Conservation (phyloP, 192 early-diverging fungal genomes). For the Tieghemiomyces parasiticus region DNA sequence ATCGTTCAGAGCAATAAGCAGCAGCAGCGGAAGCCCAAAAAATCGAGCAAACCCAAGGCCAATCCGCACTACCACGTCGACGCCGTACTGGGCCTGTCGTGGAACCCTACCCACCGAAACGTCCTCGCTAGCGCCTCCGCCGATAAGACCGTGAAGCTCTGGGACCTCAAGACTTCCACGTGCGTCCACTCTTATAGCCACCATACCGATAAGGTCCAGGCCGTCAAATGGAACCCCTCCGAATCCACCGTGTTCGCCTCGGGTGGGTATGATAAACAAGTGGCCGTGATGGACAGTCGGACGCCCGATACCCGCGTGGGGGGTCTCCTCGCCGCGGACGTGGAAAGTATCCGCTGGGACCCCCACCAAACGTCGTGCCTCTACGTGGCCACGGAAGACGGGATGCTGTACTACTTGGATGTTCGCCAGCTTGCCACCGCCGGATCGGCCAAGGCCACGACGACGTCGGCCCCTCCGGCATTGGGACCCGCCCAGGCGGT, state of each 20-base stretch:
- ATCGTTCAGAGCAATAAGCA: slow-evolving; percentile 13
- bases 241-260: slow-evolving; percentile 78
- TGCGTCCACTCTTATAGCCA: slow-evolving; percentile 68
- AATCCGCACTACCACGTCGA: slow-evolving; percentile 84
- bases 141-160: slow-evolving; percentile 94
- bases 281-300: slow-evolving; percentile 84
- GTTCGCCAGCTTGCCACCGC: slow-evolving; percentile 30
- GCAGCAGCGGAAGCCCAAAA: slow-evolving; percentile 5
- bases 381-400: slow-evolving; percentile 81
- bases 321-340: slow-evolving; percentile 69
- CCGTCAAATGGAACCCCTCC: slow-evolving; percentile 80
- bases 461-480: slow-evolving; percentile 44
- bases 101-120: slow-evolving; percentile 64
- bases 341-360: slow-evolving; percentile 88
- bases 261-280: slow-evolving; percentile 83
- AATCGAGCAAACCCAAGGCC: slow-evolving; percentile 18
- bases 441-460: slow-evolving; percentile 22
- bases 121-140: slow-evolving; percentile 85
- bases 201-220: slow-evolving; percentile 83
- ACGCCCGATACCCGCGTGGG: slow-evolving; percentile 49
- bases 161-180: slow-evolving; percentile 69
- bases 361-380: slow-evolving; percentile 63
- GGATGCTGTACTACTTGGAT: slow-evolving; percentile 83
- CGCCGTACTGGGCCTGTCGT: slow-evolving; percentile 87
- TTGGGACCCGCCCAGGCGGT: slow-evolving; percentile 21